phyloP scores from a whole-genome alignment of 192 early-diverging fungal genomes.

The Backusella tuberculispora region DNA sequence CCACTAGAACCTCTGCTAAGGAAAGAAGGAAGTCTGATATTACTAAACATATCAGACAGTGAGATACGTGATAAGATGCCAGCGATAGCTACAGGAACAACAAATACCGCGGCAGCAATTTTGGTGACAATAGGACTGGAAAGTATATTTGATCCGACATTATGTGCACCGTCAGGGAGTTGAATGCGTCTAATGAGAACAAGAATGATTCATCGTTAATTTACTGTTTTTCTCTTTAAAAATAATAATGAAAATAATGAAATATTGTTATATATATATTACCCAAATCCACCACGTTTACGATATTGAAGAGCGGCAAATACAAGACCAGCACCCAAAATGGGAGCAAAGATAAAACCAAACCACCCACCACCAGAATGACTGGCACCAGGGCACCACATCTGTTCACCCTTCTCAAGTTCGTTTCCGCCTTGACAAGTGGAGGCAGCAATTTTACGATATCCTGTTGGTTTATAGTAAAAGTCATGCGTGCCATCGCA shows the following conservation, averaged over 20 bases:
- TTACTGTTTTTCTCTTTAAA: conserved; percentile 7
- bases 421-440: conserved; percentile 72
- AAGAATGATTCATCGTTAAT: neutral
- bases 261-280: neutral
- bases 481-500: conserved; percentile 61
- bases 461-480: conserved; percentile 76
- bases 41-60: conserved; percentile 29
- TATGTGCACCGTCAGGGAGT: conserved; percentile 27
- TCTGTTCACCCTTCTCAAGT: conserved; percentile 56
- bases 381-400: conserved; percentile 67
- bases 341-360: conserved; percentile 35
- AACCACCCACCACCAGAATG: conserved; percentile 32
- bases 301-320: conserved; percentile 33
- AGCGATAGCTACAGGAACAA: conserved; percentile 36
- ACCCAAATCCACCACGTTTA: conserved; percentile 36
- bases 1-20: conserved; percentile 10
- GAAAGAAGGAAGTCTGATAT: conserved; percentile 30
- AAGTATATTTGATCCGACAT: conserved; percentile 1
- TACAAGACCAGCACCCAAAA: conserved; percentile 35
- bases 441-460: conserved; percentile 87
- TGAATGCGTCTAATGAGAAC: conserved; percentile 32
- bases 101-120: conserved; percentile 33
- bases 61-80: conserved; percentile 38
- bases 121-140: conserved; percentile 33
- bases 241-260: neutral